Evolutionary conservation across 495 filamentous ascomycete species (phyloP).

Genomic region (Cercophora scortea): DNA sequence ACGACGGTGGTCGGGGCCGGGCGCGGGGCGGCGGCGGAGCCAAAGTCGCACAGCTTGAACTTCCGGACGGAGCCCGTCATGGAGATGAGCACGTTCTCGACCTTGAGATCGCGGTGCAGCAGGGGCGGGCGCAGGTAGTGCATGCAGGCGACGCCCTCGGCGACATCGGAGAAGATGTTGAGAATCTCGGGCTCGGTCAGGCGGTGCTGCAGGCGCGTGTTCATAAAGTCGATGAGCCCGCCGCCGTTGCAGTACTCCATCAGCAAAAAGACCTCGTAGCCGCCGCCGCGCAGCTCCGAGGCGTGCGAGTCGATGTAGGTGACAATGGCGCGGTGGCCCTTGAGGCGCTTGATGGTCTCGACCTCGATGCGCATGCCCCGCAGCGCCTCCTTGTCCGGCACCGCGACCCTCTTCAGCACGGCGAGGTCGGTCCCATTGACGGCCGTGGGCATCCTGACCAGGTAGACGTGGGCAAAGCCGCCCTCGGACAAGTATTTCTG

Average conservation of each 20-base stretch:
- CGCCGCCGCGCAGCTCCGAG: slow-evolving; percentile 81
- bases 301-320: slow-evolving; percentile 98
- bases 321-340: slow-evolving; percentile 92
- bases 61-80: slow-evolving; percentile 47
- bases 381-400: slow-evolving; percentile 88
- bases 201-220: slow-evolving; percentile 90
- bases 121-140: slow-evolving; percentile 94
- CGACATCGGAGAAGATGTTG: slow-evolving; percentile 91
- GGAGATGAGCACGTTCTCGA: slow-evolving; percentile 94
- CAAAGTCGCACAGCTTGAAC: slow-evolving; percentile 98
- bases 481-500: slow-evolving; percentile 98
- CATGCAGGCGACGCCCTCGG: slow-evolving; percentile 97
- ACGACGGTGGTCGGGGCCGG: slow-evolving; percentile 75
- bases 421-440: slow-evolving; percentile 77
- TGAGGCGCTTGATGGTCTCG: slow-evolving; percentile 98
- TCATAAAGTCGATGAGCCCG: slow-evolving; percentile 99
- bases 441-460: slow-evolving; percentile 74
- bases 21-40: slow-evolving; percentile 76
- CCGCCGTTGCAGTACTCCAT: slow-evolving; percentile 90
- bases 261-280: slow-evolving; percentile 95
- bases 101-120: slow-evolving; percentile 91
- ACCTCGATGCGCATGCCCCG: slow-evolving; percentile 97
- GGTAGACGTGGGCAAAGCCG: slow-evolving; percentile 96
- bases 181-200: slow-evolving; percentile 96
- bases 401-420: slow-evolving; percentile 94